These are phyloP conservation scores for Cutaneotrichosporon cavernicola DNA, from an alignment of 1,284 basidiomycete genomes.

Conservation along the genomic window DNA sequence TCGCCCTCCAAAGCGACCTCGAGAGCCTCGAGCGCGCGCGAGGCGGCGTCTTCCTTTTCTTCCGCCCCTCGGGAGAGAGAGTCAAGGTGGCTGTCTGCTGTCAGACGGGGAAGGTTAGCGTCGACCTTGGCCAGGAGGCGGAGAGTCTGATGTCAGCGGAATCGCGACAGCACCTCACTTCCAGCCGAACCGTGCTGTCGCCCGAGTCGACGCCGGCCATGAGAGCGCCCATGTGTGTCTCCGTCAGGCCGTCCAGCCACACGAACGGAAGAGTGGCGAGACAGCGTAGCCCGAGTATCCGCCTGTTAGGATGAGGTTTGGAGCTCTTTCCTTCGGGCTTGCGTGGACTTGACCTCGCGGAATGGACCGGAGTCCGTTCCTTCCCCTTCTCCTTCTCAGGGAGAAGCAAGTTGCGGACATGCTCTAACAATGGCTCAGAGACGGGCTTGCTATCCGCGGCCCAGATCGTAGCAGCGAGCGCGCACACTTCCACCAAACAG, in stretches of 20 bases:
- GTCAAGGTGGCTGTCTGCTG: constrained; percentile 19
- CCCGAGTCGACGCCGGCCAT: constrained; percentile 44
- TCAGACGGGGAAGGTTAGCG: constrained; percentile 25
- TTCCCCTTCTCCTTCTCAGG: constrained; percentile 17
- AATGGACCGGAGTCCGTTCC: background rate
- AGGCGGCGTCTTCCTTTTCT: constrained; percentile 29
- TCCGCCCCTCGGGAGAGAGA: background rate
- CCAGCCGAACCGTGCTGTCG: constrained; percentile 39
- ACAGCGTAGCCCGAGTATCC: constrained; percentile 41
- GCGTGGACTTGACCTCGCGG: constrained; percentile 17
- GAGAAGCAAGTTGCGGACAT: constrained; percentile 19
- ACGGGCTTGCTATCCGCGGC: constrained; percentile 8
- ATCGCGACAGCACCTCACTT: constrained; percentile 27
- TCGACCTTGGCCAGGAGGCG: constrained; percentile 27
- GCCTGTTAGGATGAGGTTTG: constrained; percentile 33
- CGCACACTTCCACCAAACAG: constrained; percentile 17
- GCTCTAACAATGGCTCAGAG: constrained; percentile 11
- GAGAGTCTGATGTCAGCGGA: constrained; percentile 32
- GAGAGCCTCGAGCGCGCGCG: constrained; percentile 35
- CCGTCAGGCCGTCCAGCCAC: constrained; percentile 39
- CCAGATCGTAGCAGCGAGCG: constrained; percentile 9
- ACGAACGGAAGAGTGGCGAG: constrained; percentile 29
- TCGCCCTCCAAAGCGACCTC: constrained; percentile 21
- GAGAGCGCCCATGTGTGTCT: constrained; percentile 41
- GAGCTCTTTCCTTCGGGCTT: background rate